Conservation (phyloP, 2,329 filamentous ascomycete species). For the Colletotrichum sp. region DNA sequence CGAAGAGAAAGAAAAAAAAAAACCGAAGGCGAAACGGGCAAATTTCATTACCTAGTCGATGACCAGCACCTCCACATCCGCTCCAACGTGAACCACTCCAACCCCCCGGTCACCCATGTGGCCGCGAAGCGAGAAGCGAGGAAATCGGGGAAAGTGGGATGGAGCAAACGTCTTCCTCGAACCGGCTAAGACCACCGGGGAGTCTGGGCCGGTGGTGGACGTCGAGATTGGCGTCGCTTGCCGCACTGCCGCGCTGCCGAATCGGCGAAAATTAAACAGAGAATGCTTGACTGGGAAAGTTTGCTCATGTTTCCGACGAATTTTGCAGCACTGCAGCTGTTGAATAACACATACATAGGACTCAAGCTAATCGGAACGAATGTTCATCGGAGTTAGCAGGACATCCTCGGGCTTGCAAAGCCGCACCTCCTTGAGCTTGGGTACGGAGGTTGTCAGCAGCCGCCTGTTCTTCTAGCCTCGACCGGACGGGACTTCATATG, state of each 20-base stretch:
- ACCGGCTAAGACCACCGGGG: background rate
- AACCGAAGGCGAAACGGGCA: background rate
- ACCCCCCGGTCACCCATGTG: background rate
- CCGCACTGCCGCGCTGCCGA: constrained; percentile 3
- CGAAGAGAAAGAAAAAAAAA: background rate
- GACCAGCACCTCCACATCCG: constrained; percentile 15
- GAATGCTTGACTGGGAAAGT: background rate
- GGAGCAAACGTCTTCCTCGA: background rate
- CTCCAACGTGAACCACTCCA: background rate
- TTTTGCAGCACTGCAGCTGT: background rate
- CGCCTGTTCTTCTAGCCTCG: background rate
- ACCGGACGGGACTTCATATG: background rate
- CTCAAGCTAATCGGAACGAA: background rate
- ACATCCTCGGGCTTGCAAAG: background rate
- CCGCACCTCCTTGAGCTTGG: background rate
- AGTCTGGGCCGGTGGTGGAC: background rate
- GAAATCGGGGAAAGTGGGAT: background rate
- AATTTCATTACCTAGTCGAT: constrained; percentile 14
- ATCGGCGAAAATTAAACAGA: background rate
- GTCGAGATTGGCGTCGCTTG: background rate
- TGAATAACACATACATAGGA: background rate
- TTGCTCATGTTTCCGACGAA: background rate
- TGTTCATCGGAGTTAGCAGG: background rate
- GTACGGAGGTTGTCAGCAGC: background rate
- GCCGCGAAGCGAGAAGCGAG: background rate